A percentile compares a stretch with the other conserved stretches of the same genome.
Evolutionary conservation across 306 rosid species (phyloP).

Genomic region (Oemleria cerasiformis): DNA sequence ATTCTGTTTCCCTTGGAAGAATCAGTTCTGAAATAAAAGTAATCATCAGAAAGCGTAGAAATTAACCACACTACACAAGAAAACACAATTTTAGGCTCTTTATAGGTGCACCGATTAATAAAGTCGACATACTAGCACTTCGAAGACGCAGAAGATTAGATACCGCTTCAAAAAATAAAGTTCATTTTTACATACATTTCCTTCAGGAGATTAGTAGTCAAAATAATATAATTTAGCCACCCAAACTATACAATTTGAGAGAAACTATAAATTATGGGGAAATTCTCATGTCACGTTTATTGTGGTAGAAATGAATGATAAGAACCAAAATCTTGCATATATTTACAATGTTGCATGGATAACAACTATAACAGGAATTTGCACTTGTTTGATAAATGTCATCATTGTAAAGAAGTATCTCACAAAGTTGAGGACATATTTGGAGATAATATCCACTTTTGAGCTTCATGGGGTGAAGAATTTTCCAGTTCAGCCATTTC

Average conservation of each 20-base stretch:
- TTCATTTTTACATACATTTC: neutral
- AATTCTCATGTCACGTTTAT: neutral
- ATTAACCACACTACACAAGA: neutral
- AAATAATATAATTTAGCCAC: neutral
- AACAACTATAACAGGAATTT: slow-evolving; percentile 18
- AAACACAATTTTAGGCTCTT: neutral
- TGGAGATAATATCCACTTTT: slow-evolving; percentile 78
- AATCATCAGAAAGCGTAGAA: neutral
- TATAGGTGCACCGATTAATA: neutral
- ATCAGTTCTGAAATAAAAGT: slow-evolving; percentile 47
- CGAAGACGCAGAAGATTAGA: neutral
- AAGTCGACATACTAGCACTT: neutral
- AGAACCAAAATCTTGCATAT: slow-evolving; percentile 7
- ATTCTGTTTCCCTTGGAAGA: slow-evolving; percentile 54
- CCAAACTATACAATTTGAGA: neutral
- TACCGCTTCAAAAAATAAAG: neutral
- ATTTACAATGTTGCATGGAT: neutral
- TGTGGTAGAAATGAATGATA: slow-evolving; percentile 5
- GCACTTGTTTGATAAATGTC: slow-evolving; percentile 14
- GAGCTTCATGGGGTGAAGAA: slow-evolving; percentile 83
- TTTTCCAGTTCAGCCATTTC: slow-evolving; percentile 99
- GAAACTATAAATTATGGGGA: neutral
- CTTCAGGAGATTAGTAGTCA: neutral
- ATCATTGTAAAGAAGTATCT: slow-evolving; percentile 21
- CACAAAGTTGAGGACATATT: slow-evolving; percentile 53